phyloP scores from a whole-genome alignment of 1,284 basidiomycete genomes.

The Heterobasidion occidentale region DNA sequence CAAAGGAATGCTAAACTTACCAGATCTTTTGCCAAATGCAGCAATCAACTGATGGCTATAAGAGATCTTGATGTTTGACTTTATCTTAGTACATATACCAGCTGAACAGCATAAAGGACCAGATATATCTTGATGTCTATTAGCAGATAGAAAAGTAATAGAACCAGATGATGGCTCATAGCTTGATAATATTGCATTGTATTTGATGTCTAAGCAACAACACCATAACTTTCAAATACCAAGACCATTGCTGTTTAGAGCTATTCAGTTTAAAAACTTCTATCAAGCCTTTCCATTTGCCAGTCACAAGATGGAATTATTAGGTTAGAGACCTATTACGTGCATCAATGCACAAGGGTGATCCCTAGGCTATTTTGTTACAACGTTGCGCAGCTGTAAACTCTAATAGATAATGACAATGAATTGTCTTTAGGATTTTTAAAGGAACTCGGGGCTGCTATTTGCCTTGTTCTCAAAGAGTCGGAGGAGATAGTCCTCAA shows the following conservation, averaged over 20 bases:
- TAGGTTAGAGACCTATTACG: too few relatives aligned
- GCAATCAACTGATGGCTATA: conserved; percentile 32
- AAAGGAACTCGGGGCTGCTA: too few relatives aligned
- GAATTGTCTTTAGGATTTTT: too few relatives aligned
- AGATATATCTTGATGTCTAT: conserved; percentile 21
- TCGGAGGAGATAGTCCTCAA: too few relatives aligned
- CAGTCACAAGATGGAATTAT: too few relatives aligned
- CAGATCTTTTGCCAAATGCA: conserved; percentile 27
- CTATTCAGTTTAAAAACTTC: not conserved
- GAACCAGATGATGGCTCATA: conserved; percentile 12
- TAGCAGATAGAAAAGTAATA: conserved; percentile 11
- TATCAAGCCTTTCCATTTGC: too few relatives aligned
- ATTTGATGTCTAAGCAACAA: conserved; percentile 1
- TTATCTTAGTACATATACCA: conserved; percentile 27
- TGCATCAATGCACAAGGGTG: too few relatives aligned
- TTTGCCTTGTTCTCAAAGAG: too few relatives aligned
- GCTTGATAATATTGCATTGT: conserved; percentile 19
- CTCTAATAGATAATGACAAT: too few relatives aligned
- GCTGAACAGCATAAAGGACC: conserved; percentile 19
- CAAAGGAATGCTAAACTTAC: conserved; percentile 29
- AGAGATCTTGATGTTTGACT: conserved; percentile 27
- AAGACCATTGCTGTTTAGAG: not conserved
- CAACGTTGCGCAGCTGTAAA: too few relatives aligned
- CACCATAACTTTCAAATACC: not conserved
- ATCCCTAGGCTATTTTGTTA: too few relatives aligned